Conservation (phyloP, 2,329 filamentous ascomycete species). For the Cladosporium austrohemisphaericum region DNA sequence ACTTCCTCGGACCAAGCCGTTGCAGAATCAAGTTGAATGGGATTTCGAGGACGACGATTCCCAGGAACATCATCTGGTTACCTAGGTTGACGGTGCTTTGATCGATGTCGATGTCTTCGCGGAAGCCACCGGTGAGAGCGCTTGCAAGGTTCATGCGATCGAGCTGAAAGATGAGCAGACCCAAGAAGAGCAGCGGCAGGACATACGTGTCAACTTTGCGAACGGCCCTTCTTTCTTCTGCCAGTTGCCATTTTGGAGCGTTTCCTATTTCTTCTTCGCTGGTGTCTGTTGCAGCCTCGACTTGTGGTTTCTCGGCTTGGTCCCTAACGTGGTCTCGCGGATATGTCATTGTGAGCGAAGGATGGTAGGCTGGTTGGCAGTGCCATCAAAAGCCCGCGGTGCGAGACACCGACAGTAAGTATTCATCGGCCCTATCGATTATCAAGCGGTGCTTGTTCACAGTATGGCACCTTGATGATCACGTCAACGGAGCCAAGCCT, state of each 20-base stretch:
- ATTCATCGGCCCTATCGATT: too few relatives aligned
- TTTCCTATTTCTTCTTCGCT: background rate
- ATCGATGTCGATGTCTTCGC: conserved; percentile 40
- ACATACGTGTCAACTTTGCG: conserved; percentile 47
- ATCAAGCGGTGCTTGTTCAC: background rate
- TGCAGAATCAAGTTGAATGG: conserved; percentile 49
- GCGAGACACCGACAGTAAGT: too few relatives aligned
- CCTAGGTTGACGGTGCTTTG: conserved; percentile 51
- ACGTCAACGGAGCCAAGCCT: background rate
- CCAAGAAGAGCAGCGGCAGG: conserved; percentile 48
- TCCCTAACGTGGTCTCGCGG: background rate
- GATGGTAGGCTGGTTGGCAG: too few relatives aligned
- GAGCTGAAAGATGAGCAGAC: conserved; percentile 50
- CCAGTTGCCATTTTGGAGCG: background rate
- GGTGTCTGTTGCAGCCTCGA: background rate
- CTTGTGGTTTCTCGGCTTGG: background rate
- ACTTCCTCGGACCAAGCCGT: conserved; percentile 34
- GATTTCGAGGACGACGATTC: conserved; percentile 50
- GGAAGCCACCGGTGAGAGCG: conserved; percentile 49
- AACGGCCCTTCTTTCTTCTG: background rate
- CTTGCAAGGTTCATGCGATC: conserved; percentile 53
- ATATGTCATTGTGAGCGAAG: background rate
- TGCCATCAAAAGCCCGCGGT: too few relatives aligned
- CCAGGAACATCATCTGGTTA: conserved; percentile 53
- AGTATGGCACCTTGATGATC: conserved; percentile 1